Evolutionary conservation across 2,329 filamentous ascomycete species (phyloP).

Genomic region (Microsporum canis): DNA sequence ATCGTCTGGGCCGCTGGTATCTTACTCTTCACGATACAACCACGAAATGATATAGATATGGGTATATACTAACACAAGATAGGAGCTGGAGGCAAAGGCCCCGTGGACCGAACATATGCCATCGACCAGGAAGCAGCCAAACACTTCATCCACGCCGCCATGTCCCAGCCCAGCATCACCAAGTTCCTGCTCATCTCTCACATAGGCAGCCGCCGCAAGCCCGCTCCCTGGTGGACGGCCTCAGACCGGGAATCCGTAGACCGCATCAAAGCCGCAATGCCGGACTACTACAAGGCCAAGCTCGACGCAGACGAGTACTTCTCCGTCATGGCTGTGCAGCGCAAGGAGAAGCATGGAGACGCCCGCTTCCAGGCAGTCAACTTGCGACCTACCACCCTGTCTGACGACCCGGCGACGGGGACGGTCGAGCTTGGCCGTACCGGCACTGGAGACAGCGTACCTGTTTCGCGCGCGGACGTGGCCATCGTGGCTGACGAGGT

Average conservation of each 20-base stretch:
- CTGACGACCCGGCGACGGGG: conserved; percentile 37
- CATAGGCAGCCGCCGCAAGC: conserved; percentile 38
- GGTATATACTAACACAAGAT: neutral
- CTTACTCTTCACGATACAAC: no score
- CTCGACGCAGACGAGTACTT: conserved; percentile 46
- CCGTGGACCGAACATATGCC: conserved; percentile 38
- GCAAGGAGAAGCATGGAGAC: conserved; percentile 18
- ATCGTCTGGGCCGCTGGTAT: conserved; percentile 39
- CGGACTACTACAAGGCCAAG: conserved; percentile 44
- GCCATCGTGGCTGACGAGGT: conserved; percentile 41
- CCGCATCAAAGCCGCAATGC: conserved; percentile 39
- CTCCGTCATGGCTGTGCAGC: conserved; percentile 33
- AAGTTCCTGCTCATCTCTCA: conserved; percentile 48
- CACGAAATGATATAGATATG: neutral
- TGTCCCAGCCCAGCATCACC: conserved; percentile 34
- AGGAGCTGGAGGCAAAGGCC: conserved; percentile 48
- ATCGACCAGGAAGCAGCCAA: conserved; percentile 47
- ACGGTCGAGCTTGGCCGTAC: conserved; percentile 39
- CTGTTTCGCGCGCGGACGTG: conserved; percentile 41
- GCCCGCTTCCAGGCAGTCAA: conserved; percentile 39
- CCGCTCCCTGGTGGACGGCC: conserved; percentile 42
- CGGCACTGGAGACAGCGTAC: conserved; percentile 29
- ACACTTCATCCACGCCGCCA: conserved; percentile 41
- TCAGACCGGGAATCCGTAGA: conserved; percentile 37
- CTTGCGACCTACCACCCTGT: conserved; percentile 41